Conservation (phyloP, 768 basidiomycete species). For the Phanerochaete sordida region DNA sequence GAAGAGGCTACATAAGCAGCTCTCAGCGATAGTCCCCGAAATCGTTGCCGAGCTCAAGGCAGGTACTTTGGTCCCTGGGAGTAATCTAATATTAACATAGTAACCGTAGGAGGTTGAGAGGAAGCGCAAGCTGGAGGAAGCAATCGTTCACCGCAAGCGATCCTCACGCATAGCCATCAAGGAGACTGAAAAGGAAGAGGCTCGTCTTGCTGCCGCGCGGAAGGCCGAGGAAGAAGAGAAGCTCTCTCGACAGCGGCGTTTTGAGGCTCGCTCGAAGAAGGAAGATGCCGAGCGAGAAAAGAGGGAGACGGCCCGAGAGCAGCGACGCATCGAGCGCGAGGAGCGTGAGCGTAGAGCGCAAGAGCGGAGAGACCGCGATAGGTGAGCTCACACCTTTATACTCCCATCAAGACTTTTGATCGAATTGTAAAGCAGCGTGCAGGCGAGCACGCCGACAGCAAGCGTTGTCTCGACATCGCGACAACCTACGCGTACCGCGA, state of each 20-base stretch:
- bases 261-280: constrained; percentile 34
- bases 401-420: constrained; percentile 3
- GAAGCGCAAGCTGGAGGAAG: constrained; percentile 64
- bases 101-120: constrained; percentile 55
- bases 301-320: constrained; percentile 60
- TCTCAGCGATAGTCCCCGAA: constrained; percentile 68
- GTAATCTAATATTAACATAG: background rate
- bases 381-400: background rate
- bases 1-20: constrained; percentile 67
- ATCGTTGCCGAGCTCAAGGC: constrained; percentile 65
- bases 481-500: constrained; percentile 25
- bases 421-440: constrained; percentile 12
- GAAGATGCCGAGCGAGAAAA: constrained; percentile 37
- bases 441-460: background rate
- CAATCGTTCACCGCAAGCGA: constrained; percentile 81
- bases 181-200: constrained; percentile 78
- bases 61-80: constrained; percentile 14
- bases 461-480: constrained; percentile 9
- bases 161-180: constrained; percentile 84
- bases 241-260: constrained; percentile 55
- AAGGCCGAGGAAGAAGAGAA: constrained; percentile 69
- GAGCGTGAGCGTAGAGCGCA: constrained; percentile 28
- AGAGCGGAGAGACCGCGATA: constrained; percentile 21
- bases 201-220: constrained; percentile 52
- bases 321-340: constrained; percentile 44